Evolutionary conservation across 495 filamentous ascomycete genomes (phyloP).

Genomic region (Elasticomyces elasticus): DNA sequence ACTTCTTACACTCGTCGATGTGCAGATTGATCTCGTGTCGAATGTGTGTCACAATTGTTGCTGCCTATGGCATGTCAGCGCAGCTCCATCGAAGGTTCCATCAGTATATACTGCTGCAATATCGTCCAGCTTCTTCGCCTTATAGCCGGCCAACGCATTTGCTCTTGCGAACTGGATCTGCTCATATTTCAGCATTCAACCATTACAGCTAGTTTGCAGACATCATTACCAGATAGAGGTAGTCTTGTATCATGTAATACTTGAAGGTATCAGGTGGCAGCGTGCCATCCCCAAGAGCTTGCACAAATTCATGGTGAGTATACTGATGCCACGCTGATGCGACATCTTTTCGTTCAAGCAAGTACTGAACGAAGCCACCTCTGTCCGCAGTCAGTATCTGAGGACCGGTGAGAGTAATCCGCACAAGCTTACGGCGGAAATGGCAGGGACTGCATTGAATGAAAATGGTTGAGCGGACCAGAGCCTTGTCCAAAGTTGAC

Average conservation of each 20-base stretch:
- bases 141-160: constrained; percentile 75
- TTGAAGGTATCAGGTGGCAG: constrained; percentile 67
- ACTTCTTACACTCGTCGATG: constrained; percentile 65
- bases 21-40: constrained; percentile 72
- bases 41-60: constrained; percentile 62
- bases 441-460: constrained; percentile 68
- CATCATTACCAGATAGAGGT: constrained; percentile 65
- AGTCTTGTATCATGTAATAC: constrained; percentile 80
- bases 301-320: constrained; percentile 71
- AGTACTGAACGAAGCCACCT: constrained; percentile 72
- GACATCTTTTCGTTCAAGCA: constrained; percentile 67
- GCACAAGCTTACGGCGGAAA: constrained; percentile 63
- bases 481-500: constrained; percentile 64
- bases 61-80: constrained; percentile 42
- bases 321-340: constrained; percentile 58
- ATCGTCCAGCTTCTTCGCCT: constrained; percentile 61
- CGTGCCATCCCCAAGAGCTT: constrained; percentile 61
- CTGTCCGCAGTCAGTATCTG: constrained; percentile 34
- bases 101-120: constrained; percentile 47
- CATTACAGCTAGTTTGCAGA: too few species aligned
- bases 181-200: too few species aligned
- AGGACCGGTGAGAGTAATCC: not conserved
- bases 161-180: constrained; percentile 79
- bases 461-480: constrained; percentile 91
- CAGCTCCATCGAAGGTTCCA: not conserved